Percentiles rank a stretch among this genome's conserved stretches.
phyloP scores from a whole-genome alignment of 257 asterid species.

The Nicotiana knightiana region DNA sequence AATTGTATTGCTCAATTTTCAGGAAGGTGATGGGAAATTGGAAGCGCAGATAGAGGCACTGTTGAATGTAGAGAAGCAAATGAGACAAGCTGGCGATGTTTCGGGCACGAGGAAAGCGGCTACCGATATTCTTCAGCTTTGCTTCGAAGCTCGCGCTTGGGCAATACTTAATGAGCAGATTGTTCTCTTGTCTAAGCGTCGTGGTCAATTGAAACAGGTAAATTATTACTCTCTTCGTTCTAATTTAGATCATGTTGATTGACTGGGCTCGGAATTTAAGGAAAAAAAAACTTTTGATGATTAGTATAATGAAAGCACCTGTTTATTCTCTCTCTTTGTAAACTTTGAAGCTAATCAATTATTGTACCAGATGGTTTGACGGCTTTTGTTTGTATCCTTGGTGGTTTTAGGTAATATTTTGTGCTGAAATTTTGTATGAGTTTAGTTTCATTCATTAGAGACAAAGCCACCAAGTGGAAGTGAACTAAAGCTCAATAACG shows the following conservation, averaged over 20 bases:
- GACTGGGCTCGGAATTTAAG: no score
- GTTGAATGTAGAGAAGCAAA: conserved; percentile 92
- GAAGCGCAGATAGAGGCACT: conserved; percentile 67
- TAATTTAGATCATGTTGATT: no score
- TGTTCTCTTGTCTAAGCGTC: conserved; percentile 78
- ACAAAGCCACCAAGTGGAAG: neutral
- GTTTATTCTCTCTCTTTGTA: neutral
- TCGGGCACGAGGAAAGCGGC: conserved; percentile 83
- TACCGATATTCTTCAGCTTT: conserved; percentile 76
- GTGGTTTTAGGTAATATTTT: neutral
- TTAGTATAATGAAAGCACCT: neutral
- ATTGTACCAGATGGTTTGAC: neutral
- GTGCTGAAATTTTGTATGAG: neutral
- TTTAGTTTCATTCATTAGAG: neutral
- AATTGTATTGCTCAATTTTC: neutral
- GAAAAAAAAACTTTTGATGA: no score
- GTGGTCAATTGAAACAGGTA: conserved; percentile 96
- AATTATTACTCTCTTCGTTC: no score
- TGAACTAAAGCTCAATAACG: neutral
- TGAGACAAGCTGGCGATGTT: conserved; percentile 85
- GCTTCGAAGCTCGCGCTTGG: conserved; percentile 94
- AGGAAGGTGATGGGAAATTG: conserved; percentile 76
- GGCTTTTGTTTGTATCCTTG: neutral
- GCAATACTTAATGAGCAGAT: conserved; percentile 74
- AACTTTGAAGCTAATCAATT: neutral